Conservation (phyloP, 1,284 basidiomycete species). For the Boletus austroedulis region DNA sequence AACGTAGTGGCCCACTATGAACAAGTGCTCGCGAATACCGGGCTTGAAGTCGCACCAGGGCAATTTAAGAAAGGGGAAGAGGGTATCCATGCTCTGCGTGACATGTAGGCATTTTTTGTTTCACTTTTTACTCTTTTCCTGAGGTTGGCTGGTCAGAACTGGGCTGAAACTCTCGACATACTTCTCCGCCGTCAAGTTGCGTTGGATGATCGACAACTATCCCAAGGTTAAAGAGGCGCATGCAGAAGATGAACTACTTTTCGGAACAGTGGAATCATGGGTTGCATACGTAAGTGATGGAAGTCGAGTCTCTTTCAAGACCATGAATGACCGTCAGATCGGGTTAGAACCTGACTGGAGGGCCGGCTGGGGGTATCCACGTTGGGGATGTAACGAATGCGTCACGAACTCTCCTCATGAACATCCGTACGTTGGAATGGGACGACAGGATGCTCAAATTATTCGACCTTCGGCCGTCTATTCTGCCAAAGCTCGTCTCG, state of each 20-base stretch:
- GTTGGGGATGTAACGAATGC: conserved; percentile 96
- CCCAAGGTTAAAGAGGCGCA: conserved; percentile 80
- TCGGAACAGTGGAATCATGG: conserved; percentile 98
- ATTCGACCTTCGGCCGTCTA: conserved; percentile 77
- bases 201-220: conserved; percentile 94
- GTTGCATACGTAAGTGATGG: conserved; percentile 74
- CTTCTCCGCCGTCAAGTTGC: conserved; percentile 93
- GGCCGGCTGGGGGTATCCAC: conserved; percentile 67
- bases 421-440: conserved; percentile 82
- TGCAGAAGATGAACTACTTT: conserved; percentile 78
- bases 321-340: background rate
- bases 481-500: conserved; percentile 86
- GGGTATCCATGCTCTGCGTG: conserved; percentile 62
- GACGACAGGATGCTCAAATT: conserved; percentile 82
- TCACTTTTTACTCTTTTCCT: background rate
- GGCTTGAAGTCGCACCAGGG: conserved; percentile 72
- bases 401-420: conserved; percentile 91
- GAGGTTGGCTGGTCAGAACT: conserved; percentile 50
- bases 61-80: conserved; percentile 68
- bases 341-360: conserved; percentile 79
- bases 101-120: conserved; percentile 52
- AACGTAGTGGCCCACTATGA: conserved; percentile 78
- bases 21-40: conserved; percentile 67
- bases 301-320: conserved; percentile 4
- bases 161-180: conserved; percentile 95